phyloP scores from a whole-genome alignment of 805 yeast genomes.

The Trichomonascus vanleenenianus region DNA sequence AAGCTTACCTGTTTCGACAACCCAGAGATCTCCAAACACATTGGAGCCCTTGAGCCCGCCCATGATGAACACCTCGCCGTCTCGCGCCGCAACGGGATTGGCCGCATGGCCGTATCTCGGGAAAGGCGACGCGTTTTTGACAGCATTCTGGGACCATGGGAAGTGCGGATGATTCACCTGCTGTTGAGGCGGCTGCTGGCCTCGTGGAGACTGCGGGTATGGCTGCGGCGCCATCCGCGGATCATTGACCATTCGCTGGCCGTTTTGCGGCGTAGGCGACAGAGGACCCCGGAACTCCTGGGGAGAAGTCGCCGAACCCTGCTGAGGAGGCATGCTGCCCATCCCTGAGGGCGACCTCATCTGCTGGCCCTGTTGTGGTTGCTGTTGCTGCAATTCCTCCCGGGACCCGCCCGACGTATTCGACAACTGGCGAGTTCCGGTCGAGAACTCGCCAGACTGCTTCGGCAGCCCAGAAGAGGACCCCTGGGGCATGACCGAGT shows the following conservation, averaged over 20 bases:
- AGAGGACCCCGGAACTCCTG: constrained; percentile 1
- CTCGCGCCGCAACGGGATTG: constrained; percentile 65
- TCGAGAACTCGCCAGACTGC: not conserved
- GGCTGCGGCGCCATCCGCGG: not conserved
- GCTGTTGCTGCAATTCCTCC: constrained; percentile 1
- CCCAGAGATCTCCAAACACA: constrained; percentile 95
- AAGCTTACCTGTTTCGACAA: constrained; percentile 45
- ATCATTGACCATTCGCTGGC: not conserved
- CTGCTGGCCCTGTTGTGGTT: constrained; percentile 4
- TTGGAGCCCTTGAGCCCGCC: constrained; percentile 92
- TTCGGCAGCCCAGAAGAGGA: not conserved
- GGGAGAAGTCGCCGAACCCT: not conserved
- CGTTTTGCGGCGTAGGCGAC: not conserved
- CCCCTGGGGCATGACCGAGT: constrained; percentile 7
- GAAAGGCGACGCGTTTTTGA: constrained; percentile 59
- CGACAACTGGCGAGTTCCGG: not conserved
- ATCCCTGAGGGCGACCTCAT: constrained; percentile 4
- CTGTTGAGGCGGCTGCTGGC: constrained; percentile 3
- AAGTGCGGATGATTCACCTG: constrained; percentile 15
- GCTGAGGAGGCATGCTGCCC: no score
- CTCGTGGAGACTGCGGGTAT: constrained; percentile 1
- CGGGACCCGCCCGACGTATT: not conserved
- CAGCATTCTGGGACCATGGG: constrained; percentile 29
- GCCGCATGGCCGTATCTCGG: constrained; percentile 94
- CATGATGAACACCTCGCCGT: constrained; percentile 78